Evolutionary conservation across 208 protist genomes (phyloP).

Genomic region (Leishmania arabica): DNA sequence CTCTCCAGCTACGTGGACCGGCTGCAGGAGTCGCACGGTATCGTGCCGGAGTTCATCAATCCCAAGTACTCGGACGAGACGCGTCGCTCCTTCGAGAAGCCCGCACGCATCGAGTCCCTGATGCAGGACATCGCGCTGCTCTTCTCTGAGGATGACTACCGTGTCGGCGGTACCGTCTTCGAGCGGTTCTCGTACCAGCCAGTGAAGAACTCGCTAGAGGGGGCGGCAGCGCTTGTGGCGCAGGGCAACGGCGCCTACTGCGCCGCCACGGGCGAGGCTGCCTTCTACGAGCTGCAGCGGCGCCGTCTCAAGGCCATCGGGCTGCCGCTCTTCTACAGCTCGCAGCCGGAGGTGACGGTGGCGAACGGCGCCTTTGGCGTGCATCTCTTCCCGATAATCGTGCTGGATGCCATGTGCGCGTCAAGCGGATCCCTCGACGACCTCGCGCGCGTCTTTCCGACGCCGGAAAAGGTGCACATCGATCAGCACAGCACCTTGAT

Average conservation of each 20-base stretch:
- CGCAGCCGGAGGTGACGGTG: constrained; percentile 26
- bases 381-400: constrained; percentile 52
- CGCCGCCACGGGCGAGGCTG: constrained; percentile 71
- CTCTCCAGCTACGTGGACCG: constrained; percentile 60
- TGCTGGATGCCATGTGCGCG: constrained; percentile 31
- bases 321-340: constrained; percentile 34
- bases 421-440: constrained; percentile 30
- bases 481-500: constrained; percentile 66
- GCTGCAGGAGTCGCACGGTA: constrained; percentile 61
- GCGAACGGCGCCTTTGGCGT: constrained; percentile 14
- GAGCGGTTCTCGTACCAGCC: constrained; percentile 82
- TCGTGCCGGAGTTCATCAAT: constrained; percentile 95
- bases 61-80: constrained; percentile 87
- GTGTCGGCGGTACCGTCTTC: constrained; percentile 75
- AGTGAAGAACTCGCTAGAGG: constrained; percentile 83
- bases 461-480: constrained; percentile 57
- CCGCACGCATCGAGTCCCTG: constrained; percentile 88
- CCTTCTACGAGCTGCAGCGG: constrained; percentile 70
- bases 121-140: constrained; percentile 89
- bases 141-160: constrained; percentile 50
- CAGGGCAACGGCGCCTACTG: constrained; percentile 58
- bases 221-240: constrained; percentile 49
- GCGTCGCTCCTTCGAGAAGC: constrained; percentile 67
- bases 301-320: constrained; percentile 61
- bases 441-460: constrained; percentile 51